Base-by-base conservation (phyloP, 2,329 filamentous ascomycete species). In the Colletotrichum euphorbiae region DNA sequence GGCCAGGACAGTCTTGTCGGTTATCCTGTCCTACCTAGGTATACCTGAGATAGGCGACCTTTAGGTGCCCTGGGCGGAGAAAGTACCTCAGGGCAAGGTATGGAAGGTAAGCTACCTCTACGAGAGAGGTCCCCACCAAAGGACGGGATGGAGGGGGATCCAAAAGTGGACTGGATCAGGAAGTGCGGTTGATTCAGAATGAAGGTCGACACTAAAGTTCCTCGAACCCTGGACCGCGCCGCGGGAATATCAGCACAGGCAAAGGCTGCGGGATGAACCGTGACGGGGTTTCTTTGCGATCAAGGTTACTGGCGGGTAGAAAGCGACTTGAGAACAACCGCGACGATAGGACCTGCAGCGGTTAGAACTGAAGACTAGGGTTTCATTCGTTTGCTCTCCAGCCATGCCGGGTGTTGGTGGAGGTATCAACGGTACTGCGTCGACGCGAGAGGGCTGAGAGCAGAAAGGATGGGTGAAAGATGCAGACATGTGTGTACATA, bases 181-280 rank as follows among this genome's bases (percentile, higher is more conserved):
- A 45, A 28, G 28, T 45, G 28, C 11, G 33, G 52, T 12, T 38
- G 15, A 51, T 11, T 7, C 24, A 17, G 48, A 33, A 36, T 31
- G 48, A 33, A 36, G 48, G 48, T 51, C 46, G 46, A 57, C 38
- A 24, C 15, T 13, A 40, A 60, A 45, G 57, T 51, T 31, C 56
- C 43, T 40, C 45, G 43, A 28, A 50, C 45, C 43, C 31, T 48
- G 43, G 33, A 33, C 31, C 17, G 43, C 43, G 13, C 19, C 31
- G 33, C 58, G 63, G 67, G 72, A 15, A 38, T 12, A 13, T 15
- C 28, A 31, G 76, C 78, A 79, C 77, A 78, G 79, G 76, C 78
- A 79, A 77, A 78, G 79, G 77, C 76, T 77, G 75, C 76, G 76
- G 71, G 73, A 75, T 76, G 77, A 74, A 75, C 77, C 76, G 76